Evolutionary conservation across 768 basidiomycete species (phyloP), one percentile per base, ranked within the genome.

Genomic region (Lactarius vividus): DNA sequence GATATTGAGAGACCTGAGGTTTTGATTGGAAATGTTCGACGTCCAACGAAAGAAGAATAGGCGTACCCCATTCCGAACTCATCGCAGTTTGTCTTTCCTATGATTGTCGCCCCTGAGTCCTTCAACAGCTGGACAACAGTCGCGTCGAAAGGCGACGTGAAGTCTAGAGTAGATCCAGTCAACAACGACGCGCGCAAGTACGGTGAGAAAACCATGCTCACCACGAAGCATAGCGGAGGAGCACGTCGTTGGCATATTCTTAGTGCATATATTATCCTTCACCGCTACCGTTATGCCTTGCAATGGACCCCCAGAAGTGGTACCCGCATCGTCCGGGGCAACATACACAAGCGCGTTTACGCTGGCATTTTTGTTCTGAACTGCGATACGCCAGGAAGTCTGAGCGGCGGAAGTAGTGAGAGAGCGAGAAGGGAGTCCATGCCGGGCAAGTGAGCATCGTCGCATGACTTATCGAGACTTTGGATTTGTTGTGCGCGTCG

Each of bases 41-140:
- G 35, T n/a, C 16, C 9, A 16, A 29, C 23, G 6, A n/a, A 44
- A 7, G 44, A 13, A 55, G 35, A 39, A 63, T 26, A 62, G 46
- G 76, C 86, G 23, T 64, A 95, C 89, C 96, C 96, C 96, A 98
- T 98, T 1, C 96, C 96, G 76, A 98, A 98, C 76, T 98, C 96
- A 74, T 99, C 96, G 75, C 94, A 93, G 73, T 96, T 96, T 0
- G 95, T 88, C 77, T 97, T 97, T 1, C 94, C 96, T 2, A 90
- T 72, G 13, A 98, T 82, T 20, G 84, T 76, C 0, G 88, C 94
- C 0, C 94, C 94, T 0, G 80, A 77, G 0, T 78, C 67, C 1
- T 81, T 79, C 2, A 98, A 76, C 11, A 87, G 76, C 4, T 77
- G 66, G 0, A 97, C 91, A 7, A 90, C 91, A 0, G 94, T 96